phyloP scores from a whole-genome alignment of 768 basidiomycete species.

The Clavaria fumosa region DNA sequence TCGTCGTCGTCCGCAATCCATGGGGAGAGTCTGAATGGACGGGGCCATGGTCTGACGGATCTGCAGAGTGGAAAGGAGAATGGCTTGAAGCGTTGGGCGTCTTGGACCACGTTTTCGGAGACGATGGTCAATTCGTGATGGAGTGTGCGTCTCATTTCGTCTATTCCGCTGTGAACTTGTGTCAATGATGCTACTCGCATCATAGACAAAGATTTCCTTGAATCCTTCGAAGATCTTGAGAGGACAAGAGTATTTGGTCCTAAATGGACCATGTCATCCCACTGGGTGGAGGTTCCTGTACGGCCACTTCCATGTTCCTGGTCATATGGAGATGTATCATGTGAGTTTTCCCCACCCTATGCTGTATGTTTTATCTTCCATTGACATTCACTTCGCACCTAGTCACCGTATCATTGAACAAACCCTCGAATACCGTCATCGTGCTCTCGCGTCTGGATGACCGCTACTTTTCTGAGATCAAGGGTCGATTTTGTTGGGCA shows the following conservation, averaged over 20 bases:
- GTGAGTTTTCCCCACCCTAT: constrained; percentile 16
- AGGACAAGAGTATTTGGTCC: constrained; percentile 35
- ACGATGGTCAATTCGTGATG: constrained; percentile 42
- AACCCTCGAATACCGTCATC: constrained; percentile 25
- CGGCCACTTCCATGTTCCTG: constrained; percentile 22
- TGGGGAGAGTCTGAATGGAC: constrained; percentile 38
- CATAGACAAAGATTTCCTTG: constrained; percentile 32
- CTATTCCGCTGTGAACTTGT: background rate
- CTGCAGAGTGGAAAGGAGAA: constrained; percentile 40
- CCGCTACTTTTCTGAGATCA: constrained; percentile 28
- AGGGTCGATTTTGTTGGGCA: constrained; percentile 23
- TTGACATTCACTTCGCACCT: constrained; percentile 8
- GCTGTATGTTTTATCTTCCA: background rate
- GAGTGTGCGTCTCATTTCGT: constrained; percentile 23
- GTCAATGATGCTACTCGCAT: background rate
- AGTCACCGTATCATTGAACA: constrained; percentile 30
- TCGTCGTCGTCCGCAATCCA: constrained; percentile 37
- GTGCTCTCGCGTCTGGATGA: constrained; percentile 32
- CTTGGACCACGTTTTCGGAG: constrained; percentile 32
- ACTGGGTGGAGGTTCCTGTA: constrained; percentile 31
- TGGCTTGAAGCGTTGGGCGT: constrained; percentile 29
- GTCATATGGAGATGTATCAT: constrained; percentile 33
- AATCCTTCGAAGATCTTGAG: constrained; percentile 31
- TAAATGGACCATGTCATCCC: constrained; percentile 33
- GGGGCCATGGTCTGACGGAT: constrained; percentile 39